These are phyloP conservation scores for Chenopodium album DNA, from an alignment of 148 eudicot genomes.

Conservation along the genomic window DNA sequence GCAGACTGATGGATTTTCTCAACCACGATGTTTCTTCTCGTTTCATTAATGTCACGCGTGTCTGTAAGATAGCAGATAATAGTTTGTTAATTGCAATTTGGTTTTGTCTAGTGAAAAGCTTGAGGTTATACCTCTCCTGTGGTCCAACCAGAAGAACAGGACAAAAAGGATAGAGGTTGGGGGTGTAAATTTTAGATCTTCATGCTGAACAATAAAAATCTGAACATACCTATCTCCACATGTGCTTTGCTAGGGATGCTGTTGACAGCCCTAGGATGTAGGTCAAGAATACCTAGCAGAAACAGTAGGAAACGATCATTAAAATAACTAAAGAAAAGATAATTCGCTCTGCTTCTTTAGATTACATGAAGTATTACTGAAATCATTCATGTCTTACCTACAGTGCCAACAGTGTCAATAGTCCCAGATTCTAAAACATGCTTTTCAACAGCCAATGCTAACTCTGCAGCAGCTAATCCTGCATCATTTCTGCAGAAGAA, in stretches of 20 bases:
- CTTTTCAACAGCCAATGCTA: slow-evolving; percentile 85
- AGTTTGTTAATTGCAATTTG: neutral
- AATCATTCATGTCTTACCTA: slow-evolving; percentile 45
- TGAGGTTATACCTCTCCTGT: neutral
- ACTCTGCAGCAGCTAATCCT: slow-evolving; percentile 96
- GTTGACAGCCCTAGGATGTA: slow-evolving; percentile 96
- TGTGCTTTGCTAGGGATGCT: slow-evolving; percentile 98
- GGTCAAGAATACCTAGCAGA: slow-evolving; percentile 68
- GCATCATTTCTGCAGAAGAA: slow-evolving; percentile 78
- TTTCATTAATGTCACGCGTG: slow-evolving; percentile 87
- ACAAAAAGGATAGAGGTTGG: neutral
- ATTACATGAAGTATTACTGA: neutral
- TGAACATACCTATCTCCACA: slow-evolving; percentile 70
- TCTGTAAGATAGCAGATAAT: slow-evolving; percentile 36
- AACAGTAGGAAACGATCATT: neutral
- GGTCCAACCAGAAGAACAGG: neutral
- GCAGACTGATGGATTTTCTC: slow-evolving; percentile 83
- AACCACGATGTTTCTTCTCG: slow-evolving; percentile 68
- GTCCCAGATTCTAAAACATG: slow-evolving; percentile 89
- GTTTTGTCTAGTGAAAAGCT: neutral
- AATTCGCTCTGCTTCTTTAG: neutral
- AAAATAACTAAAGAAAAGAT: neutral
- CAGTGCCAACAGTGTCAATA: slow-evolving; percentile 91
- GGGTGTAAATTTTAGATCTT: neutral
- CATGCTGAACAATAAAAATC: neutral